A percentile compares a stretch with the other conserved stretches of the same genome.
Conservation (phyloP, 768 basidiomycete genomes). For the Porphyrellus cyaneotinctus region DNA sequence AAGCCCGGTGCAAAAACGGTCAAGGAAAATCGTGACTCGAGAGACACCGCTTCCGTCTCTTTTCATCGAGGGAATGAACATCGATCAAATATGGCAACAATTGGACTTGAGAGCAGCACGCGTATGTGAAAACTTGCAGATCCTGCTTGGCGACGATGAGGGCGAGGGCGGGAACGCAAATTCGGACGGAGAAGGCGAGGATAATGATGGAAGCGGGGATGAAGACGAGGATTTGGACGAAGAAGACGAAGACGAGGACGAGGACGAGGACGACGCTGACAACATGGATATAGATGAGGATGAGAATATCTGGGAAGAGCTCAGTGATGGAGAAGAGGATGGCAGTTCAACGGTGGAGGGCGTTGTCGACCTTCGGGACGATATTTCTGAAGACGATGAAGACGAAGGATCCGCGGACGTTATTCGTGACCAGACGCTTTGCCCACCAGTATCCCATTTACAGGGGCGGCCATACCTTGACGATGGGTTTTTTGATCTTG, state of each 20-base stretch:
- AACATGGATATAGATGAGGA: conserved; percentile 27
- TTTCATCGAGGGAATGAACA: conserved; percentile 72
- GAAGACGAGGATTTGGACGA: no score
- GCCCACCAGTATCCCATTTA: conserved; percentile 15
- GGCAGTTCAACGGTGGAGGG: conserved; percentile 27
- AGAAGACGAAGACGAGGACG: conserved; percentile 29
- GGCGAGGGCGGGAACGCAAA: conserved; percentile 25
- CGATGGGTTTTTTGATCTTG: conserved; percentile 88
- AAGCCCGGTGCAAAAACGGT: conserved; percentile 32
- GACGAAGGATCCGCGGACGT: conserved; percentile 24
- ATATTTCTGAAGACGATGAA: conserved; percentile 37
- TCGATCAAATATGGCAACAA: conserved; percentile 92
- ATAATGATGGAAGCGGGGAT: conserved; percentile 26
- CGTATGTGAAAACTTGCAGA: conserved; percentile 66
- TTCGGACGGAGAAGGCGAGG: conserved; percentile 12
- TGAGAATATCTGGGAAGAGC: conserved; percentile 27
- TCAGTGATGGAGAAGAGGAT: conserved; percentile 19
- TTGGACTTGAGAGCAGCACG: conserved; percentile 74
- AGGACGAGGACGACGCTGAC: conserved; percentile 30
- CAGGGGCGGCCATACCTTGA: conserved; percentile 54
- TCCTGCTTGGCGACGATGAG: conserved; percentile 53
- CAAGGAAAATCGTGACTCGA: conserved; percentile 34
- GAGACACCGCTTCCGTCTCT: conserved; percentile 75
- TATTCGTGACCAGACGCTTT: conserved; percentile 22
- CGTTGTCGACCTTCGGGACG: conserved; percentile 35